Percentiles rank a stretch among this genome's conserved stretches.
These are phyloP conservation scores for Coemansia javaensis DNA, from an alignment of 192 early-diverging fungal genomes.

Conservation along the genomic window DNA sequence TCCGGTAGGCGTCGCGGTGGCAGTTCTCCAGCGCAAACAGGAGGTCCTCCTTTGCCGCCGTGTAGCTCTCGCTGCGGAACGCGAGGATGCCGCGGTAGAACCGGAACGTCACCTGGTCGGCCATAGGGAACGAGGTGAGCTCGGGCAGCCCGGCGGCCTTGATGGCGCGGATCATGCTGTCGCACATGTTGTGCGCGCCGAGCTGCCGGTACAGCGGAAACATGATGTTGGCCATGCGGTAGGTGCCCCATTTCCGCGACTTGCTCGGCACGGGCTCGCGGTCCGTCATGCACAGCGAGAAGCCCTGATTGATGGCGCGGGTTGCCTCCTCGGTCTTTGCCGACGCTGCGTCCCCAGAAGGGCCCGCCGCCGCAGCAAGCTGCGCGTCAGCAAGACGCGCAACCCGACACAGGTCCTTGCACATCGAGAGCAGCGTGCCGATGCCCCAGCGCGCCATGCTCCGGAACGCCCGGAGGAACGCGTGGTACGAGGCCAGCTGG, in stretches of 20 bases:
- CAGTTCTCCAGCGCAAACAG: constrained; percentile 48
- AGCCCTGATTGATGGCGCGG: constrained; percentile 81
- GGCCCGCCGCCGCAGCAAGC: background rate
- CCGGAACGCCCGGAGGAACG: constrained; percentile 32
- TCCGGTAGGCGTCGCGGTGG: constrained; percentile 26
- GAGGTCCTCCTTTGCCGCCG: constrained; percentile 51
- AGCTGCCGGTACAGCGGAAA: constrained; percentile 87
- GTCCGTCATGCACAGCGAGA: constrained; percentile 85
- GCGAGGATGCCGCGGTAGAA: constrained; percentile 85
- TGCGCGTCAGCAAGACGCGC: constrained; percentile 27
- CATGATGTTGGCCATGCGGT: constrained; percentile 77
- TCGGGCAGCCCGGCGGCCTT: constrained; percentile 67
- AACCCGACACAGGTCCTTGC: constrained; percentile 23
- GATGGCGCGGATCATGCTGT: constrained; percentile 73
- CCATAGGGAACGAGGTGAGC: constrained; percentile 71
- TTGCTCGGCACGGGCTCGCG: constrained; percentile 20
- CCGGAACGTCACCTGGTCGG: constrained; percentile 78
- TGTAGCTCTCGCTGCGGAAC: constrained; percentile 81
- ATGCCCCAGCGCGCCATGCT: constrained; percentile 33
- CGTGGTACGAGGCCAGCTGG: constrained; percentile 26
- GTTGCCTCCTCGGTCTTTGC: constrained; percentile 75
- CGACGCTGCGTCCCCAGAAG: too few relatives aligned
- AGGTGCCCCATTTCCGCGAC: constrained; percentile 93
- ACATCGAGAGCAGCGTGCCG: constrained; percentile 17
- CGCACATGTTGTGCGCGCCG: constrained; percentile 68